Conservation (phyloP, 2,329 filamentous ascomycete species). For the Cladophialophora carrionii region DNA sequence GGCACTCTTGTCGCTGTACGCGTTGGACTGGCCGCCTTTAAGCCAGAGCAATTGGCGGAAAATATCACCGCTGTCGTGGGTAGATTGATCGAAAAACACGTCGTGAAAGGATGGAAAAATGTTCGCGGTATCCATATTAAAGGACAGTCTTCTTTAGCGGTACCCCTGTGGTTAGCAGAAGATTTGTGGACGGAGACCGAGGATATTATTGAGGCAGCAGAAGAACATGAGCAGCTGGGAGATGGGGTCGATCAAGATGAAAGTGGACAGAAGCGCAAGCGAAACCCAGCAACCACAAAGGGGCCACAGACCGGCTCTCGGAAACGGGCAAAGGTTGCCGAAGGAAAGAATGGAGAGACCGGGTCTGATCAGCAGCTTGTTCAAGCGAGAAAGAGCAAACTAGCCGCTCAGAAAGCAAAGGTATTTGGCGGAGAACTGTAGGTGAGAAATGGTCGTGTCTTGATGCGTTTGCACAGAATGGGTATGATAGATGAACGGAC, state of each 20-base stretch:
- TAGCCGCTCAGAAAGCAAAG: conserved; percentile 35
- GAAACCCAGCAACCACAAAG: conserved; percentile 32
- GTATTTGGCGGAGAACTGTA: conserved; percentile 29
- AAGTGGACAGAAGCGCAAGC: conserved; percentile 36
- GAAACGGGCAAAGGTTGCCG: conserved; percentile 33
- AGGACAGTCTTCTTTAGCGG: conserved; percentile 79
- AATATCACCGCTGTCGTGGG: conserved; percentile 76
- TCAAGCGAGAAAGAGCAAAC: conserved; percentile 32
- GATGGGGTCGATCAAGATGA: conserved; percentile 20
- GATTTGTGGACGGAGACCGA: conserved; percentile 85
- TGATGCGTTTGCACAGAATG: not conserved
- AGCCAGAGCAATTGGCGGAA: conserved; percentile 72
- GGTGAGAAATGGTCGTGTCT: not conserved
- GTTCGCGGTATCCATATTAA: conserved; percentile 87
- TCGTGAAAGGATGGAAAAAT: conserved; percentile 86
- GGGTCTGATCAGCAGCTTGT: conserved; percentile 19
- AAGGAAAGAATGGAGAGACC: conserved; percentile 25
- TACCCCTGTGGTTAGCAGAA: conserved; percentile 93
- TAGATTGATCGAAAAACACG: conserved; percentile 73
- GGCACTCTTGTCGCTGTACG: conserved; percentile 79
- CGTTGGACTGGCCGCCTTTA: conserved; percentile 75
- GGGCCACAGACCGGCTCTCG: conserved; percentile 37
- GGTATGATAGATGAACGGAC: not conserved
- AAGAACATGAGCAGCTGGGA: conserved; percentile 45
- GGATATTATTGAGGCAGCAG: conserved; percentile 63